Percentiles rank a stretch among this genome's conserved stretches.
These are phyloP conservation scores for Pilaira anomala DNA, from an alignment of 192 early-diverging fungal genomes.

Conservation along the genomic window DNA sequence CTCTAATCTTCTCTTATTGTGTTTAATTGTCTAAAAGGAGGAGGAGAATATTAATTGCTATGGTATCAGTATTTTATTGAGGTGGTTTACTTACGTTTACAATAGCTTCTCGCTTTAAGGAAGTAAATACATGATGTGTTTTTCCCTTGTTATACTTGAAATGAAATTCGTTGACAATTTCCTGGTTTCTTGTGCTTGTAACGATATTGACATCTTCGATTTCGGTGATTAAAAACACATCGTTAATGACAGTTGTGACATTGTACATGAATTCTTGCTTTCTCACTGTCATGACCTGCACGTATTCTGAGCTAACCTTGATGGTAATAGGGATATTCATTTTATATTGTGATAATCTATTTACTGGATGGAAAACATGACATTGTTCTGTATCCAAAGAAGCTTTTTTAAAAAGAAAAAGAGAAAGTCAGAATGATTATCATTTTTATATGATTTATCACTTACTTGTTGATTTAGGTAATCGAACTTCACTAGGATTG, in stretches of 20 bases:
- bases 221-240: conserved; percentile 73
- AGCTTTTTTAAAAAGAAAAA: conserved; percentile 23
- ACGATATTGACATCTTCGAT: conserved; percentile 35
- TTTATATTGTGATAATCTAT: conserved; percentile 64
- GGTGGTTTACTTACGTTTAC: conserved; percentile 32
- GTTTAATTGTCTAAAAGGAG: conserved; percentile 72
- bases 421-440: not conserved
- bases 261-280: conserved; percentile 58
- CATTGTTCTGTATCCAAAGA: conserved; percentile 71
- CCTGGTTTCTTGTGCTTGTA: conserved; percentile 34
- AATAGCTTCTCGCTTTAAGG: conserved; percentile 68
- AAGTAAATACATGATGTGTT: conserved; percentile 63
- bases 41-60: no score
- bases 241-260: conserved; percentile 71
- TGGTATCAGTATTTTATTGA: conserved; percentile 38
- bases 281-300: conserved; percentile 71
- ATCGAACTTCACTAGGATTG: conserved; percentile 62
- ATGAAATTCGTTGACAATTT: conserved; percentile 68
- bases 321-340: conserved; percentile 71
- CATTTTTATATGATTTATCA: not conserved
- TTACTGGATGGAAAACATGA: conserved; percentile 61
- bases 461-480: conserved; percentile 70
- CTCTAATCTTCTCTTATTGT: conserved; percentile 67
- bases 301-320: conserved; percentile 76
- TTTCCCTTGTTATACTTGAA: conserved; percentile 74